Evolutionary conservation across 2,329 filamentous ascomycete genomes (phyloP).

Genomic region (Cryphonectria japonica): DNA sequence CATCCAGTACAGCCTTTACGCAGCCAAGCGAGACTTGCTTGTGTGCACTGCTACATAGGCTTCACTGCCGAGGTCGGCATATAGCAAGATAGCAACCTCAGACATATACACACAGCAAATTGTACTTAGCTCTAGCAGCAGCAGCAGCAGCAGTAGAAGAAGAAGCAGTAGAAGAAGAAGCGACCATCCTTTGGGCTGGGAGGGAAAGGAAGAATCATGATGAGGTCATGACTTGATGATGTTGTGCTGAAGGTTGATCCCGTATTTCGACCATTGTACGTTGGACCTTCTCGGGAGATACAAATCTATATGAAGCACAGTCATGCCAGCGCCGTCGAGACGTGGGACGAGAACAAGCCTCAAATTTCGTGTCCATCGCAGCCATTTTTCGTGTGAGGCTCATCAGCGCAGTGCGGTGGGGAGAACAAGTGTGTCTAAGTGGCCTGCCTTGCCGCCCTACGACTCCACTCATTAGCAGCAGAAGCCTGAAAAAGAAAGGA

Average conservation of each 20-base stretch:
- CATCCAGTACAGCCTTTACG: background rate
- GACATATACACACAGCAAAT: background rate
- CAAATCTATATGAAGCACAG: background rate
- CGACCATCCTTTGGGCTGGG: background rate
- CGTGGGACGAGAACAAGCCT: background rate
- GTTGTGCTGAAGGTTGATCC: background rate
- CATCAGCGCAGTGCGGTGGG: background rate
- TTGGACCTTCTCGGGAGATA: background rate
- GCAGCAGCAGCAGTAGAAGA: background rate
- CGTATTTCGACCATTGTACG: background rate
- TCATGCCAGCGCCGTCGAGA: background rate
- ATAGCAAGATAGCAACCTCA: background rate
- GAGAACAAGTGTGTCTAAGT: background rate
- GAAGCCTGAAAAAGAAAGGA: background rate
- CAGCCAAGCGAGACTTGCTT: background rate
- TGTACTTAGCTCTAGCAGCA: background rate
- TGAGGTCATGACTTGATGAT: background rate
- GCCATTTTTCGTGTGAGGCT: background rate
- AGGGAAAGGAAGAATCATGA: background rate
- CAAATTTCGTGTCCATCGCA: background rate
- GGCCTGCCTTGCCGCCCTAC: background rate
- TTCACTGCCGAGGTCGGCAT: background rate
- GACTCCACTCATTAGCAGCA: background rate
- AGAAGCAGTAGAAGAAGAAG: background rate
- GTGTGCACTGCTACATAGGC: background rate